phyloP scores from a whole-genome alignment of 108 stramenopile genomes.

The Pseudonitzschia delicatissima region DNA sequence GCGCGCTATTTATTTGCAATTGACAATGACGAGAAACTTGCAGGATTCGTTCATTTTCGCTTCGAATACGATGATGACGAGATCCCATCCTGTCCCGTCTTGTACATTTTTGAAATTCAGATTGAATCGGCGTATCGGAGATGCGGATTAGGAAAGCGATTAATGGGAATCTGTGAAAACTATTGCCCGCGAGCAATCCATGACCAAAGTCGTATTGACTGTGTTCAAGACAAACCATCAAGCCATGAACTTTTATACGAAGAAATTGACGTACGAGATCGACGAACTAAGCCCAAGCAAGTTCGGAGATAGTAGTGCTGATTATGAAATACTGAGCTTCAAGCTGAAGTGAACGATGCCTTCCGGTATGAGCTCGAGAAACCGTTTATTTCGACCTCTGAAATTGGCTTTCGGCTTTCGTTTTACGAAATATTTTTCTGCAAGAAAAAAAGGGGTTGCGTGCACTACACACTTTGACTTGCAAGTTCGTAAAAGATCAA shows the following conservation, averaged over 20 bases:
- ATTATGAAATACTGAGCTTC: conserved; percentile 74
- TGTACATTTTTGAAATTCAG: conserved; percentile 80
- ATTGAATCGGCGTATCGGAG: conserved; percentile 41
- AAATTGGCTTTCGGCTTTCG: too few species aligned
- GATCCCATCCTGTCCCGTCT: conserved; percentile 30
- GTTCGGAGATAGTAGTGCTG: conserved; percentile 40
- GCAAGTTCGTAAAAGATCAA: too few species aligned
- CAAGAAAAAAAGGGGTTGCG: too few species aligned
- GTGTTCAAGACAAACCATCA: conserved; percentile 59
- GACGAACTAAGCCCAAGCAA: conserved; percentile 71
- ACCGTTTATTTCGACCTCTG: too few species aligned
- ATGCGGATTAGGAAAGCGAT: conserved; percentile 58
- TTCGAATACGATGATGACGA: conserved; percentile 80
- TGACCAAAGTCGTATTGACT: conserved; percentile 71
- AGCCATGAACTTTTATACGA: conserved; percentile 70
- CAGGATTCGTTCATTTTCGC: conserved; percentile 77
- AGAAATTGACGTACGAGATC: conserved; percentile 49
- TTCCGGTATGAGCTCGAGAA: too few species aligned
- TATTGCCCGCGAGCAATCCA: conserved; percentile 35
- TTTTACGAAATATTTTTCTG: too few species aligned
- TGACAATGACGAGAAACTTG: conserved; percentile 14
- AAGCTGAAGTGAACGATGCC: too few species aligned
- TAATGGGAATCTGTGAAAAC: conserved; percentile 59
- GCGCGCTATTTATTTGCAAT: conserved; percentile 63
- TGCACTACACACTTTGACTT: too few species aligned